Conservation (phyloP, 495 filamentous ascomycete genomes). For the Xylaria cubensis region DNA sequence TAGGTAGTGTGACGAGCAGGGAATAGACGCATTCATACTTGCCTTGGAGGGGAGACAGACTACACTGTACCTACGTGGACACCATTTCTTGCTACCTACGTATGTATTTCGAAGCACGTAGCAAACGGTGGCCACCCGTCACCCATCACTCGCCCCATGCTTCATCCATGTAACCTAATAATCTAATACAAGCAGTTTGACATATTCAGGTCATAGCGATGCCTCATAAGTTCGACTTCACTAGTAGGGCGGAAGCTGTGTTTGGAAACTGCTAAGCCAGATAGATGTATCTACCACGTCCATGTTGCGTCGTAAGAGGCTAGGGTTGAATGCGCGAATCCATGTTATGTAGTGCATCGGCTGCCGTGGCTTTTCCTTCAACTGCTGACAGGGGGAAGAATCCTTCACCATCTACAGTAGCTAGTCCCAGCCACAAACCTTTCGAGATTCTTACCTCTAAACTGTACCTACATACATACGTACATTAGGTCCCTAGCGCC, state of each 20-base stretch:
- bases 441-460: neutral
- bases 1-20: constrained; percentile 19
- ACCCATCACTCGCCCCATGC: constrained; percentile 12
- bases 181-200: neutral
- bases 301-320: constrained; percentile 13
- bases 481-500: neutral
- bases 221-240: neutral
- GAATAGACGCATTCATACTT: constrained; percentile 9
- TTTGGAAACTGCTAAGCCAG: neutral
- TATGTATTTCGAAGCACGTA: neutral
- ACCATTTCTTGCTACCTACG: constrained; percentile 1
- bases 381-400: constrained; percentile 24
- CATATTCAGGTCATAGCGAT: neutral
- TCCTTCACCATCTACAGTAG: constrained; percentile 18
- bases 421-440: constrained; percentile 18
- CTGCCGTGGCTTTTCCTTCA: constrained; percentile 17
- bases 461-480: too few relatives aligned
- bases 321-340: constrained; percentile 28
- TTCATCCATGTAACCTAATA: neutral
- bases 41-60: neutral
- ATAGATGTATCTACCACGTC: neutral
- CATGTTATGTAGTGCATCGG: constrained; percentile 24
- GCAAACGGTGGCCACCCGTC: neutral
- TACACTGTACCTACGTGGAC: constrained; percentile 3
- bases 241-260: neutral